Base-by-base conservation (phyloP, 2,329 filamentous ascomycete genomes). In the Kalmusia sp. region DNA sequence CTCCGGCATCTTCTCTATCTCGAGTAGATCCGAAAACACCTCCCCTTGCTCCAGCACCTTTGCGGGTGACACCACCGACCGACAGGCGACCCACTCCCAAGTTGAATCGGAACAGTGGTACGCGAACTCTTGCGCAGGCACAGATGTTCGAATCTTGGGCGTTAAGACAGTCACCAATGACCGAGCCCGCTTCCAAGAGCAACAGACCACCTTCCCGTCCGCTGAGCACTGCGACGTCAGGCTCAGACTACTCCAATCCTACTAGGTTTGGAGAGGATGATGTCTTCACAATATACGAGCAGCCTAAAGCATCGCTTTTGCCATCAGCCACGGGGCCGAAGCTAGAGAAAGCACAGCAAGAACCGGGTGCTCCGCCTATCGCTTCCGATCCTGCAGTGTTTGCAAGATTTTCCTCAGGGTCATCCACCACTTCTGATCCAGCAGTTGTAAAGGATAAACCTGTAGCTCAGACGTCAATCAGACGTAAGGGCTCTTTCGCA, bases 61-160 rank as follows among this genome's bases (percentile, higher is more conserved):
- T 44, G 2, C 41, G 12, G 25, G 14, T 40, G 4, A 37, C 53
- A 25, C 45, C 55, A 17, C 12, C 46, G 8, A 47, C 22, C 11
- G 60, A 65, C 24, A 67, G 46, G 12, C 55, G 62, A 12, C 54
- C 58, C 1, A 67, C 61, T 2, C 66, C 65, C 2, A 65, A 55
- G 43, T 19, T 68, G 4, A 68, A 66, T 22, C 54, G 68, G 37
- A 67, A 55, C 39, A 69, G 65, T 24, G 64, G 65, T 15, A 59
- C 63, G 3, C 58, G 59, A 56, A 53, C 68, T 2, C 49, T 71
- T 24, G 60, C 65, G 6, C 65, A 71, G 51, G 69, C 69, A 3
- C 67, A 69, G 24, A 65, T 58, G 52, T 71, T 71, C 35, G 69
- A 71, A 43, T 57, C 64, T 7, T 52, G 69, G 61, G 60, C 59